phyloP scores from a whole-genome alignment of 352 stramenopile species.

The Aphanomyces astaci region DNA sequence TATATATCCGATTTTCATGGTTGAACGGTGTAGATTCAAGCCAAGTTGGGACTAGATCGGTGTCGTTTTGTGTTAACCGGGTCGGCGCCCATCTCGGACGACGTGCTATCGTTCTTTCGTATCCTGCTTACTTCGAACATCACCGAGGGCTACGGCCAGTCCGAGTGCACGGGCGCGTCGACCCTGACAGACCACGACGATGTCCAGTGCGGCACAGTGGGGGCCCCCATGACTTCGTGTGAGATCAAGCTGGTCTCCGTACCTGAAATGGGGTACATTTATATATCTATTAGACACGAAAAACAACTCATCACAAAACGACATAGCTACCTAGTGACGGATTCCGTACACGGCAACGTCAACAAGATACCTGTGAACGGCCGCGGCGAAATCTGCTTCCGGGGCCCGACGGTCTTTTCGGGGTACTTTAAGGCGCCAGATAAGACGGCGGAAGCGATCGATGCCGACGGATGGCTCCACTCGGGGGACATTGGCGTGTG shows the following conservation, averaged over 20 bases:
- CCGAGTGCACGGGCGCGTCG: conserved; percentile 63
- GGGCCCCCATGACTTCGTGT: conserved; percentile 47
- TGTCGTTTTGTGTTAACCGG: conserved; percentile 73
- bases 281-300: too few species aligned
- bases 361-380: conserved; percentile 8
- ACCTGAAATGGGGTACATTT: conserved; percentile 90
- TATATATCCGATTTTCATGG: too few species aligned
- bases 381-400: conserved; percentile 27
- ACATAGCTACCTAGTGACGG: conserved; percentile 18
- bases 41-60: conserved; percentile 62
- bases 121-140: conserved; percentile 68
- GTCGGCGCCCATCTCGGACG: conserved; percentile 67
- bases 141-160: conserved; percentile 85
- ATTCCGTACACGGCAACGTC: conserved; percentile 5
- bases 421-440: conserved; percentile 95
- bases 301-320: too few species aligned
- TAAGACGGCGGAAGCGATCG: conserved; percentile 87
- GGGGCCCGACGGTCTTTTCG: conserved; percentile 75
- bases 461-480: conserved; percentile 92
- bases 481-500: conserved; percentile 90
- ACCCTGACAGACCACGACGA: conserved; percentile 36
- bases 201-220: conserved; percentile 71
- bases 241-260: conserved; percentile 86
- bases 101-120: conserved; percentile 83
- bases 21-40: conserved; percentile 79